Evolutionary conservation across 345 rosid genomes (phyloP).

Genomic region (Physaria fendleri): DNA sequence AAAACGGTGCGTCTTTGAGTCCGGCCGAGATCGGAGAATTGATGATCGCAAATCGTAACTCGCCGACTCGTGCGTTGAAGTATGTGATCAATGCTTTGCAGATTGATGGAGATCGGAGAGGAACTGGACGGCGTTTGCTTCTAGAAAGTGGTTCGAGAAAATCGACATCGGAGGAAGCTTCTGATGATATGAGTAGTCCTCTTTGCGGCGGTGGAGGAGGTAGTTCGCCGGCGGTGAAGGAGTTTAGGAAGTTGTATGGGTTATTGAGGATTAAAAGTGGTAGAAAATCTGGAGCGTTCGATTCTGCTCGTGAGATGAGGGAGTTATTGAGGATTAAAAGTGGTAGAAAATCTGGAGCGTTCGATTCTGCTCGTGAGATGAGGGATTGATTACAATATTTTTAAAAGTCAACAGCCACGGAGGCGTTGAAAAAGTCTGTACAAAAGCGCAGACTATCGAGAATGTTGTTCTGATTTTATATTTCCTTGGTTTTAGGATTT

Average conservation of each 20-base stretch:
- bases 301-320: slow-evolving; percentile 27
- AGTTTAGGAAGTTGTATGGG: slow-evolving; percentile 64
- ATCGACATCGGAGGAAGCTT: slow-evolving; percentile 24
- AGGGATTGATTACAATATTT: slow-evolving; percentile 32
- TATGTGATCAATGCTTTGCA: slow-evolving; percentile 74
- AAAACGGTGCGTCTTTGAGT: slow-evolving; percentile 65
- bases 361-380: slow-evolving; percentile 28
- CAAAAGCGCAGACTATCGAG: background rate
- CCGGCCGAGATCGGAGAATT: slow-evolving; percentile 89
- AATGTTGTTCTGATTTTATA: background rate
- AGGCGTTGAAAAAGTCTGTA: slow-evolving; percentile 3
- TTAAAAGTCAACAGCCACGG: slow-evolving; percentile 3
- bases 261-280: slow-evolving; percentile 50
- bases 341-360: slow-evolving; percentile 44
- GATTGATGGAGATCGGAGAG: slow-evolving; percentile 58
- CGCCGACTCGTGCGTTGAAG: slow-evolving; percentile 94
- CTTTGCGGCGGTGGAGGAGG: slow-evolving; percentile 39
- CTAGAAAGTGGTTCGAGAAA: slow-evolving; percentile 31
- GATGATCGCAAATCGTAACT: slow-evolving; percentile 82
- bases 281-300: slow-evolving; percentile 44
- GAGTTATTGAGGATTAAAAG: slow-evolving; percentile 21
- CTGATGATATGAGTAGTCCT: slow-evolving; percentile 33
- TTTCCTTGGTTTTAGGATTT: background rate
- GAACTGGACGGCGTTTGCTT: no score
- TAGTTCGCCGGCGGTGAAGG: slow-evolving; percentile 49